phyloP scores from a whole-genome alignment of 2,329 filamentous ascomycete genomes.

The Aspergillus hiratsukae region DNA sequence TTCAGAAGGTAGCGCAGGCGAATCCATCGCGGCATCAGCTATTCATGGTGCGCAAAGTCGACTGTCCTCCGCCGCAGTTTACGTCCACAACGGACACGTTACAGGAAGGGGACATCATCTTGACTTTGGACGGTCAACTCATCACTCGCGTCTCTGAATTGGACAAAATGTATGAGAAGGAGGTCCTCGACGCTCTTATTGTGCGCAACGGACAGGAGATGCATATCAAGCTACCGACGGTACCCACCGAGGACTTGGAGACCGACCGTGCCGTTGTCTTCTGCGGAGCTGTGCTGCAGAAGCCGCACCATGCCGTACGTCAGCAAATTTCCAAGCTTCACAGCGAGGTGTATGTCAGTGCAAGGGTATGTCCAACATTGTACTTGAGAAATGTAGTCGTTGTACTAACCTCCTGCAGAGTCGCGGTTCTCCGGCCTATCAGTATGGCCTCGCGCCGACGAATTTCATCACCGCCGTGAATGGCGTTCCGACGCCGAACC shows the following conservation, averaged over 20 bases:
- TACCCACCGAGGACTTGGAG: conserved; percentile 84
- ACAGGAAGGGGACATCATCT: conserved; percentile 84
- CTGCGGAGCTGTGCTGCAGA: conserved; percentile 89
- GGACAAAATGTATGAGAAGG: conserved; percentile 92
- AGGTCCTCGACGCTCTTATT: conserved; percentile 76
- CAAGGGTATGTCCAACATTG: conserved; percentile 48
- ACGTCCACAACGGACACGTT: conserved; percentile 56
- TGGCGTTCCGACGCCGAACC: conserved; percentile 74
- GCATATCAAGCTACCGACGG: conserved; percentile 72
- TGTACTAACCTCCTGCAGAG: conserved; percentile 42
- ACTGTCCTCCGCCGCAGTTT: conserved; percentile 52
- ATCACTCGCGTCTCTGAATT: conserved; percentile 91
- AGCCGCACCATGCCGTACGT: conserved; percentile 90
- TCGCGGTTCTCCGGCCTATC: conserved; percentile 76
- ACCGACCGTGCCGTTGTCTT: conserved; percentile 90
- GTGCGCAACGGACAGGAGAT: conserved; percentile 81
- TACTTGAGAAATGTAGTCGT: neutral
- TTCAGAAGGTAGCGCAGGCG: conserved; percentile 78
- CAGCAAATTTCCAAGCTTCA: conserved; percentile 97
- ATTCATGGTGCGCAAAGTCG: conserved; percentile 95
- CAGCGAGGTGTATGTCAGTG: conserved; percentile 93
- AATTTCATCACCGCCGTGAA: conserved; percentile 98
- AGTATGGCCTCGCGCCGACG: conserved; percentile 88
- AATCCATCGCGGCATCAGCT: conserved; percentile 93
- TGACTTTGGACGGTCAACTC: conserved; percentile 85